phyloP scores from a whole-genome alignment of 2,329 filamentous ascomycete species.

The Cytospora piceicola region DNA sequence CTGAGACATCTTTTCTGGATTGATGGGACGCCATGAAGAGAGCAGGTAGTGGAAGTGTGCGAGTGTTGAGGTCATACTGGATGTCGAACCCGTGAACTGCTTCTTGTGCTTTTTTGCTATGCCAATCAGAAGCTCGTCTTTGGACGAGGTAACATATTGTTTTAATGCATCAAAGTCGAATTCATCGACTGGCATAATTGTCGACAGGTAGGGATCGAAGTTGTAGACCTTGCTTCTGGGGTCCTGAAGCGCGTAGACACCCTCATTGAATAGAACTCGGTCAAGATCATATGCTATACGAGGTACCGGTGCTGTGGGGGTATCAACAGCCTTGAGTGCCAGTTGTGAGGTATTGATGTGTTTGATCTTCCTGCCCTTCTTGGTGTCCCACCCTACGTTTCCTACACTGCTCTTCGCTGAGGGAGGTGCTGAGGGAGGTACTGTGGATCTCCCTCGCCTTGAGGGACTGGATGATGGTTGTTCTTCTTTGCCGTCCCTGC shows the following conservation, averaged over 20 bases:
- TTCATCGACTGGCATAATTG: conserved; percentile 89
- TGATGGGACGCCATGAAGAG: conserved; percentile 78
- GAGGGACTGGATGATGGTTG: not conserved
- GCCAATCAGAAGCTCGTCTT: conserved; percentile 71
- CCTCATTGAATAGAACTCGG: conserved; percentile 91
- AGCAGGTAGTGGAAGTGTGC: conserved; percentile 92
- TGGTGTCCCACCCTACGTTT: not conserved
- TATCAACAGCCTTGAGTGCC: conserved; percentile 15
- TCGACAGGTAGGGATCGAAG: conserved; percentile 91
- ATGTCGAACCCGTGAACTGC: conserved; percentile 93
- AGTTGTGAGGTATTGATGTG: conserved; percentile 37
- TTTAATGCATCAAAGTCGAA: conserved; percentile 90
- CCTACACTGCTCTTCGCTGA: not conserved
- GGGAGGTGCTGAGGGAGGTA: too few species aligned
- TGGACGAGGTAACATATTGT: conserved; percentile 88
- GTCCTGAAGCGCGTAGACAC: conserved; percentile 91
- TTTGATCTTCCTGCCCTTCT: conserved; percentile 29
- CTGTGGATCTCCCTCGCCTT: not conserved
- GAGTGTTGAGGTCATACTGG: conserved; percentile 88
- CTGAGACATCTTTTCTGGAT: conserved; percentile 67
- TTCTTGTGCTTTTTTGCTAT: conserved; percentile 69
- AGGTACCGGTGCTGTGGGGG: conserved; percentile 51
- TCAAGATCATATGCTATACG: conserved; percentile 75
- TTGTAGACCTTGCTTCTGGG: conserved; percentile 87
- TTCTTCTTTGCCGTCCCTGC: conserved; percentile 1